These are phyloP conservation scores for Mycena haematopus DNA, from an alignment of 768 basidiomycete species.

Conservation along the genomic window DNA sequence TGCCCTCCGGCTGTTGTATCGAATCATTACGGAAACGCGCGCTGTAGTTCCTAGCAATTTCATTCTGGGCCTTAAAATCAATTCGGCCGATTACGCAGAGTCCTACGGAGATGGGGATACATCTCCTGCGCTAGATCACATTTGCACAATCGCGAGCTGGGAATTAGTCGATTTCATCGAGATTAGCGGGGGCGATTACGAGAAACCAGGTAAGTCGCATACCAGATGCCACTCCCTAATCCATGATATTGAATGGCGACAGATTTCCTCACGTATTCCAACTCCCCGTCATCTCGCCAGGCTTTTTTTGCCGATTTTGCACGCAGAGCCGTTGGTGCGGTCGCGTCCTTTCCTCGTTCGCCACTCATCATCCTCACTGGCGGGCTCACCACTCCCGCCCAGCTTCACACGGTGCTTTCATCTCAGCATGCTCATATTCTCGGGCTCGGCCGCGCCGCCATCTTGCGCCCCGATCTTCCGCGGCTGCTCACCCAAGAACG, in stretches of 20 bases:
- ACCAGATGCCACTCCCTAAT: background rate
- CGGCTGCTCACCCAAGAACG: slow-evolving; percentile 38
- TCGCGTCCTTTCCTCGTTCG: slow-evolving; percentile 44
- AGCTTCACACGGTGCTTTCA: slow-evolving; percentile 59
- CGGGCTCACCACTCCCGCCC: slow-evolving; percentile 67
- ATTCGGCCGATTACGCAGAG: slow-evolving; percentile 74
- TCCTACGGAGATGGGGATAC: slow-evolving; percentile 31
- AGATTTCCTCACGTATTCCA: slow-evolving; percentile 51
- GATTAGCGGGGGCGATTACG: slow-evolving; percentile 88
- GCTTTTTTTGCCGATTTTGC: slow-evolving; percentile 79
- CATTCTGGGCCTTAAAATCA: slow-evolving; percentile 80
- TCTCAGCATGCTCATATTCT: slow-evolving; percentile 72
- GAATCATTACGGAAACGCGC: slow-evolving; percentile 64
- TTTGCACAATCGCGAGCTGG: slow-evolving; percentile 68
- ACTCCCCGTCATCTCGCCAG: slow-evolving; percentile 53
- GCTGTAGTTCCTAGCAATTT: slow-evolving; percentile 61
- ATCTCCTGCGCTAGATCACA: slow-evolving; percentile 60
- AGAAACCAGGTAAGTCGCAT: slow-evolving; percentile 65
- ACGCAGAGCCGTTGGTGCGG: slow-evolving; percentile 51
- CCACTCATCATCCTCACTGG: slow-evolving; percentile 85
- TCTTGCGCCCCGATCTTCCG: slow-evolving; percentile 69
- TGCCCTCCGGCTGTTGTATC: slow-evolving; percentile 61
- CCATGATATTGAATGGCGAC: background rate
- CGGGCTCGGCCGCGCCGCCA: slow-evolving; percentile 74
- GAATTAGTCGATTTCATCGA: slow-evolving; percentile 82